Evolutionary conservation across 2,329 filamentous ascomycete genomes (phyloP), one percentile per base, ranked within the genome.

Genomic region (Magnaporthales sp.): DNA sequence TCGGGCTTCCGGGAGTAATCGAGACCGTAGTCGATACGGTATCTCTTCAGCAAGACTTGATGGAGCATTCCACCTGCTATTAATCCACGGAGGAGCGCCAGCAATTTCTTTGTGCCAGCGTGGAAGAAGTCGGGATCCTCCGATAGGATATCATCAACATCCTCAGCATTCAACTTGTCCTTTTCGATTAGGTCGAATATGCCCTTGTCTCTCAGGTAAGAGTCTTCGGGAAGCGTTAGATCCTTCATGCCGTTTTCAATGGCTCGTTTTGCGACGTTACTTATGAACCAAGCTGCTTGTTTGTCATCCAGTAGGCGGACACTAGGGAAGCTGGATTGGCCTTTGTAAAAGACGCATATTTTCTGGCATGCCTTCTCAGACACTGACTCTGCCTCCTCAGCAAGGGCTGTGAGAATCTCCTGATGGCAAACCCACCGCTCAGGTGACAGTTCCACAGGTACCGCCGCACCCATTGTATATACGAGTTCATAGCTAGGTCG

Each of bases 1-100:
- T 66, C 62, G 0, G 80, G 81, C 0, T 69, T 69, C 2, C 85
- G 74, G 0, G 68, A 71, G 0, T 71, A 68, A 70, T 87, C 81
- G 0, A 84, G 77, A 0, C 89, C 88, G 67, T 88, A 91, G 66
- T 90, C 82, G 0, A 91, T 88, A 3, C 84, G 76, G 85, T 85
- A 91, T 1, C 88, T 77, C 70, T 90, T 90, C 15, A 82, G 75
- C 0, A 91, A 75, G 0, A 77, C 78, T 67, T 88, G 89, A 0
- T 70, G 70, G 0, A 91, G 70, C 0, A 91, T 76, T 0, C 85
- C 82, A 0, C 78, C 74, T 0, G 84, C 83, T 7, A 91, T 73
- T 0, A 91, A 77, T 0, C 89, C 83, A 24, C 84, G 77, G 0
- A 89, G 70, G 1, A 87, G 74, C 0, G 86, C 73, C 0, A 88